Base-by-base conservation (phyloP, 768 basidiomycete genomes). In the Zangia roseola region DNA sequence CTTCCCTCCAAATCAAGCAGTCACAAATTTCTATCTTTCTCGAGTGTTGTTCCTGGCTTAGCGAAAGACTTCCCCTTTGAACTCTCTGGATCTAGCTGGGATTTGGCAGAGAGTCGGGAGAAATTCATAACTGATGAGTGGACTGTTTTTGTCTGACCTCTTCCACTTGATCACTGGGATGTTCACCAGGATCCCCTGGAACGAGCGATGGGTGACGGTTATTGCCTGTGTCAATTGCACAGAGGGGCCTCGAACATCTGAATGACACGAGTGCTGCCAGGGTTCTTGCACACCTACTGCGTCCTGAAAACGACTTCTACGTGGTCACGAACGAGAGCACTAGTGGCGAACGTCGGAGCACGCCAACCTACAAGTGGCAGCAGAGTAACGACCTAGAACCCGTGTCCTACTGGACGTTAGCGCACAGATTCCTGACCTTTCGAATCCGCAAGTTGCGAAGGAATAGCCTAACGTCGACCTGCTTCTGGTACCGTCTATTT, bases 341-440 rank as follows among this genome's bases (percentile, higher is more conserved):
- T n/a, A n/a, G 44, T 13, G 47, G 60, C 49, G 12, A 45, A 75
- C 78, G 12, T 12, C 46, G 14, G 26, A 48, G 33, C 25, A 60
- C 62, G 10, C 23, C 47, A 64, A 23, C 46, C 44, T 75, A 25
- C 35, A 47, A 6, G 42, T 57, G 26, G 31, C 78, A 8, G 61
- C 68, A 2, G 16, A 49, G 10, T 64, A 73, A 46, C 40, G 40
- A 0, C 71, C 71, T 4, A 53, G 63, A n/a, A 64, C 78, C 16
- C 64, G 63, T 23, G 74, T 79, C 14, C 59, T 80, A 23, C 60
- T 80, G 5, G 79, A 81, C 48, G 76, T 80, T 20, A 78, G 79
- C 3, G 79, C 79, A 1, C 79, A 80, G 51, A 73, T 81, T 56
- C 62, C 81, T 13, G 76, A 80, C 33, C 53, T 76, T 40, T 62